Percentiles rank a stretch among this genome's conserved stretches.
Evolutionary conservation across 2,329 filamentous ascomycete species (phyloP).

Genomic region (Penicillium sp.): DNA sequence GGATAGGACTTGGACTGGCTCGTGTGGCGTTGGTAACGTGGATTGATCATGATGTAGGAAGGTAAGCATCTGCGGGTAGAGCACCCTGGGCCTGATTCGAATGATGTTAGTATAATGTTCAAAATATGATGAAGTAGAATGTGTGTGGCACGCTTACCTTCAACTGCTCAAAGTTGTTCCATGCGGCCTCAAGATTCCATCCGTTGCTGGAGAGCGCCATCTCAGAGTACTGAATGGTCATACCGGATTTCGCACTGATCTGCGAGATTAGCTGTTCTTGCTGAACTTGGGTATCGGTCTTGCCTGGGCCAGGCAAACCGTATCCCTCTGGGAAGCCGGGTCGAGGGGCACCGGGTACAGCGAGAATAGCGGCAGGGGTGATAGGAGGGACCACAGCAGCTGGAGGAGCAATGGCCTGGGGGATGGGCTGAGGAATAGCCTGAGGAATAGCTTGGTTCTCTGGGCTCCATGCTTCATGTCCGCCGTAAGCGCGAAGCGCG

Average conservation of each 20-base stretch:
- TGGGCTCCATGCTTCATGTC: conserved; percentile 53
- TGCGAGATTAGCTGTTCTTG: conserved; percentile 70
- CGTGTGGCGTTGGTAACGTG: neutral
- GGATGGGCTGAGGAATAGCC: conserved; percentile 38
- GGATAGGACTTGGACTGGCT: neutral
- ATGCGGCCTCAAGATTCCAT: conserved; percentile 77
- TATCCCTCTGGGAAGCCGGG: conserved; percentile 40
- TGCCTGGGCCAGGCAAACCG: conserved; percentile 44
- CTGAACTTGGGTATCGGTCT: conserved; percentile 54
- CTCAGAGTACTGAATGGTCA: conserved; percentile 76
- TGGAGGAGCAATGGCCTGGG: conserved; percentile 10
- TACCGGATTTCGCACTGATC: conserved; percentile 73
- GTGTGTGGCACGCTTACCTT: conserved; percentile 55
- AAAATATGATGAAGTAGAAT: neutral
- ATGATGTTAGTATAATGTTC: conserved; percentile 18
- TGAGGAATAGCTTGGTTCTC: conserved; percentile 35
- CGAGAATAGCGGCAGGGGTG: conserved; percentile 22
- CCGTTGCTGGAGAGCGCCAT: conserved; percentile 77
- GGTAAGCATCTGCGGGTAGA: conserved; percentile 54
- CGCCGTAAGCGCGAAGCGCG: conserved; percentile 68
- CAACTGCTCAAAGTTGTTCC: conserved; percentile 72
- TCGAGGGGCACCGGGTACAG: conserved; percentile 22
- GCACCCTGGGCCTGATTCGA: conserved; percentile 36
- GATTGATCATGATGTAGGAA: conserved; percentile 24
- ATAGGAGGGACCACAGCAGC: conserved; percentile 11